A percentile compares a stretch with the other conserved stretches of the same genome.
Evolutionary conservation across 2,329 filamentous ascomycete genomes (phyloP).

Genomic region (Cladorrhinum sp.): DNA sequence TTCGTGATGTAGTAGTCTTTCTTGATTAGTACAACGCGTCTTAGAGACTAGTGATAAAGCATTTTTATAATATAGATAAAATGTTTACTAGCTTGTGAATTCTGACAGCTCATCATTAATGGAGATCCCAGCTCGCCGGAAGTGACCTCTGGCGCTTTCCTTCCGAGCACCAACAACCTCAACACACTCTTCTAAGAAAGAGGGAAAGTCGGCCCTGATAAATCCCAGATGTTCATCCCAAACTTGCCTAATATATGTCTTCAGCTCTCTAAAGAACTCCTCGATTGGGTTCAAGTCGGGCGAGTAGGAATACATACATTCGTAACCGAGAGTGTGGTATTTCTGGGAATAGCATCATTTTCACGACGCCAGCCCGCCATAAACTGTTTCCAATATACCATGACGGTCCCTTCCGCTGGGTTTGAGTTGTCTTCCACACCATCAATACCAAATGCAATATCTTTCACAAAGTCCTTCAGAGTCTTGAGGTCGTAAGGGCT

Average conservation of each 20-base stretch:
- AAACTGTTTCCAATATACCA: neutral
- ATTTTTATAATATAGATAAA: neutral
- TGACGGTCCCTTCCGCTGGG: neutral
- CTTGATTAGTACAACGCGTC: conserved; percentile 1
- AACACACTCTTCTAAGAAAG: conserved; percentile 6
- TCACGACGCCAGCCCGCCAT: no score
- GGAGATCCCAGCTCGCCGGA: neutral
- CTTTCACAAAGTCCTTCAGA: neutral
- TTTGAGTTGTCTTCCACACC: no score
- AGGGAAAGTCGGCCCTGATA: conserved; percentile 10
- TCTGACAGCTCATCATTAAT: neutral
- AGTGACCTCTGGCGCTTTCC: conserved; percentile 1
- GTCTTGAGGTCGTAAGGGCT: neutral
- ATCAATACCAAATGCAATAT: neutral
- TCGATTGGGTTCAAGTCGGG: neutral
- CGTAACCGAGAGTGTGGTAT: no score
- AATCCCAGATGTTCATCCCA: conserved; percentile 10
- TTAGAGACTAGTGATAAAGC: neutral
- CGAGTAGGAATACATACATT: no score
- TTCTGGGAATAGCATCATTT: no score
- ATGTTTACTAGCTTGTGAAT: neutral
- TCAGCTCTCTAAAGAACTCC: neutral
- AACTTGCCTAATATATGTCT: conserved; percentile 8
- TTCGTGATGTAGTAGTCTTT: neutral
- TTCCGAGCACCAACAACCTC: conserved; percentile 1